Base-by-base conservation (phyloP, 495 filamentous ascomycete genomes). In the Beverwykella pulmonaria region DNA sequence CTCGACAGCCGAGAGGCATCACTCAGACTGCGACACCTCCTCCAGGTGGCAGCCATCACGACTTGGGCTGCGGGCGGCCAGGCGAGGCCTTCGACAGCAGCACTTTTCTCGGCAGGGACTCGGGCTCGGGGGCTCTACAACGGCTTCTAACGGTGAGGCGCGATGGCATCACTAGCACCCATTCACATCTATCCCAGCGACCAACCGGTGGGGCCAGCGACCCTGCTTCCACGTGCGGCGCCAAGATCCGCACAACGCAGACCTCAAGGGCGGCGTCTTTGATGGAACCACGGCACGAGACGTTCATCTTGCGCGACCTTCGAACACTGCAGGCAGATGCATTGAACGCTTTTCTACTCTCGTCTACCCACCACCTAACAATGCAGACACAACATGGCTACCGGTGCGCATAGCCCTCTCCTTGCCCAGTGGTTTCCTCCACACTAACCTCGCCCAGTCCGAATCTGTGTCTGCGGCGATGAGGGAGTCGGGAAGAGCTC, bases 391-490 rank as follows among this genome's bases (percentile, higher is more conserved):
- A 55, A 30, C 46, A 72, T 72, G 69, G 65, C 69, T 15, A 72
- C 65, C 17, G 69, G 69, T 72, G 59, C 14, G 32, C 53, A n/a
- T 44, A 8, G 17, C 53, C 19, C 26, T 20, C 19, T 22, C 36
- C 44, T 47, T 36, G 9, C 44, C 27, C 44, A 25, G 44, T 19
- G 46, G 27, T 48, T 20, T 47, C 32, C 39, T 17, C 61, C 10
- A n/a, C 34, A 27, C 36, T 52, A 19, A 58, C 32, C 59, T 53
- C n/a, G 25, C 34, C 66, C 78, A 88, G 94, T 98, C 53, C 89
- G 94, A 60, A 93, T 98, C 73, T 96, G 92, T 73, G 90, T 98
- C 49, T 97, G 93, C 82, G 94, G 94, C 63, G 94, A 98, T 76
- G 93, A 97, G 77, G 90, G 80, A 29, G 82, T 80, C 47, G 84